Conservation (phyloP, 306 rosid species). For the Prunus campanulata region DNA sequence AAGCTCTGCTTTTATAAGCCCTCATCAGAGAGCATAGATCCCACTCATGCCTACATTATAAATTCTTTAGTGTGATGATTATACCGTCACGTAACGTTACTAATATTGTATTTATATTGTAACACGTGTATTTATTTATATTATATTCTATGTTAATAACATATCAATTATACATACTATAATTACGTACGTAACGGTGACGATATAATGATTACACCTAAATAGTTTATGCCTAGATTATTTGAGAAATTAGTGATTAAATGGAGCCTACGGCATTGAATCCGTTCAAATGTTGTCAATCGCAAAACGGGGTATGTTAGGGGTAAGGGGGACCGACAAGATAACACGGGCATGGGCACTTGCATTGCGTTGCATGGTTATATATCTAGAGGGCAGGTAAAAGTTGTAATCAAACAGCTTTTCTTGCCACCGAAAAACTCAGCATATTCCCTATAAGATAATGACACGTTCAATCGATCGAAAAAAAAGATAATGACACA, state of each 20-base stretch:
- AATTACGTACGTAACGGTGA: too few species aligned
- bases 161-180: too few species aligned
- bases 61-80: too few species aligned
- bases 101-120: too few species aligned
- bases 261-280: conserved; percentile 22
- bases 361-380: conserved; percentile 17
- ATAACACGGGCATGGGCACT: conserved; percentile 20
- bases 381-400: conserved; percentile 22
- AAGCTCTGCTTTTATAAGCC: not conserved
- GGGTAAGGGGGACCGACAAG: conserved; percentile 37
- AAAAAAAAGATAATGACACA: not conserved
- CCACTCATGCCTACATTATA: too few species aligned
- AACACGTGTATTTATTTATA: too few species aligned
- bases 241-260: not conserved
- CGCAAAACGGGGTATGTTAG: conserved; percentile 10
- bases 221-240: not conserved
- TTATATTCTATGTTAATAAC: too few species aligned
- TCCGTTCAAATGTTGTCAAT: conserved; percentile 10
- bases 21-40: too few species aligned
- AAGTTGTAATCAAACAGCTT: conserved; percentile 47
- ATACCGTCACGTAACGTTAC: too few species aligned
- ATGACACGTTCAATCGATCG: not conserved
- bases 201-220: too few species aligned
- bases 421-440: conserved; percentile 28
- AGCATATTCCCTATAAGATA: conserved; percentile 28